Evolutionary conservation across 305 asterid species (phyloP).

Genomic region (Solanum hybrid): DNA sequence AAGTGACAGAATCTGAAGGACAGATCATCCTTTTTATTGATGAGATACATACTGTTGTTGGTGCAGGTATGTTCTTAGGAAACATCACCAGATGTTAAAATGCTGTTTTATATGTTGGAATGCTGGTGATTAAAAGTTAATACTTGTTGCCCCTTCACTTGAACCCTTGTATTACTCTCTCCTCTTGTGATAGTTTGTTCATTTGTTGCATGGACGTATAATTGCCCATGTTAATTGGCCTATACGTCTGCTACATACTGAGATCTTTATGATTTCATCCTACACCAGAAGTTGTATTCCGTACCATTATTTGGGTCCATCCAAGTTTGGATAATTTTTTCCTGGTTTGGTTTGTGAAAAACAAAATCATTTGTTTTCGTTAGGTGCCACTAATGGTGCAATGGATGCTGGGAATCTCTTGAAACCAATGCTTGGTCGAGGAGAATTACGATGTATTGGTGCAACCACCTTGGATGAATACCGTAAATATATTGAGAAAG

Average conservation of each 20-base stretch:
- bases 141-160: neutral
- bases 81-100: neutral
- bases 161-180: constrained; percentile 2
- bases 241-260: neutral
- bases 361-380: neutral
- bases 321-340: neutral
- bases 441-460: constrained; percentile 93
- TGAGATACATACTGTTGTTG: constrained; percentile 94
- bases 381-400: constrained; percentile 91
- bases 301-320: neutral
- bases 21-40: constrained; percentile 83
- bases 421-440: constrained; percentile 99
- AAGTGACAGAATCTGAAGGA: constrained; percentile 89
- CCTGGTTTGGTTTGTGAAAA: neutral
- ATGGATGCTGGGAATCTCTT: constrained; percentile 97
- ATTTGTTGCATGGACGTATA: neutral
- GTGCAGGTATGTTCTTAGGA: constrained; percentile 56
- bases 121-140: neutral
- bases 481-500: constrained; percentile 90
- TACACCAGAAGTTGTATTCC: neutral
- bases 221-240: neutral
- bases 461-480: constrained; percentile 94
- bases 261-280: neutral
- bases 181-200: neutral
- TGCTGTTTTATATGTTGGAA: neutral